Evolutionary conservation across 140 eudicot genomes (phyloP).

Genomic region (Senecio squalidus): DNA sequence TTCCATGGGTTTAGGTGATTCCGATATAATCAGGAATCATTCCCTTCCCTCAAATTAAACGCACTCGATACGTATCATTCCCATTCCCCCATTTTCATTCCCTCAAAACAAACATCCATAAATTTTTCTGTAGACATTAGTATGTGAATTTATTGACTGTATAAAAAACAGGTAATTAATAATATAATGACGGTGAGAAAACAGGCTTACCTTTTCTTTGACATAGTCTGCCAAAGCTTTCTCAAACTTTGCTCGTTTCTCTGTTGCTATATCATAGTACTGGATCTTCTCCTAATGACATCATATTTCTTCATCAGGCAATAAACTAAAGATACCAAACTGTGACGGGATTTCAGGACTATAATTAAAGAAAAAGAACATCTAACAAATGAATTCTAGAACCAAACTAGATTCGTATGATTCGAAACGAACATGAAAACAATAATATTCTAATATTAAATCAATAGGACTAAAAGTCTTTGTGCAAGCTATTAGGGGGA

Average conservation of each 20-base stretch:
- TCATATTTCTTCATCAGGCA: neutral
- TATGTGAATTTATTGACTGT: neutral
- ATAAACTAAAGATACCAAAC: neutral
- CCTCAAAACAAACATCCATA: neutral
- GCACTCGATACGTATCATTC: neutral
- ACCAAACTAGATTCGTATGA: neutral
- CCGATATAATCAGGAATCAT: neutral
- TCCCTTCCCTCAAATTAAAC: neutral
- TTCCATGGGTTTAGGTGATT: slow-evolving; percentile 2
- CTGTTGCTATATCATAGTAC: slow-evolving; percentile 86
- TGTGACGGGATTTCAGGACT: neutral
- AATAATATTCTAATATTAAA: neutral
- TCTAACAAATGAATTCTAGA: neutral
- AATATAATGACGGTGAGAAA: neutral
- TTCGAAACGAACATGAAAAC: neutral
- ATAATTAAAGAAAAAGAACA: neutral
- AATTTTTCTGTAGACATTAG: neutral
- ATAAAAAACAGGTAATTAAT: neutral
- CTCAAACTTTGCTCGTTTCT: slow-evolving; percentile 82
- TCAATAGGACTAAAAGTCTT: too few species aligned
- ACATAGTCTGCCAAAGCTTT: slow-evolving; percentile 58
- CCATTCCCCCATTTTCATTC: neutral
- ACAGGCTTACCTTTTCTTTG: slow-evolving; percentile 48
- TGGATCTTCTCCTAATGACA: slow-evolving; percentile 73
- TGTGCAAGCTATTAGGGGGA: too few species aligned